Conservation (phyloP, 2,329 filamentous ascomycete genomes). For the Ilyonectria sp. region DNA sequence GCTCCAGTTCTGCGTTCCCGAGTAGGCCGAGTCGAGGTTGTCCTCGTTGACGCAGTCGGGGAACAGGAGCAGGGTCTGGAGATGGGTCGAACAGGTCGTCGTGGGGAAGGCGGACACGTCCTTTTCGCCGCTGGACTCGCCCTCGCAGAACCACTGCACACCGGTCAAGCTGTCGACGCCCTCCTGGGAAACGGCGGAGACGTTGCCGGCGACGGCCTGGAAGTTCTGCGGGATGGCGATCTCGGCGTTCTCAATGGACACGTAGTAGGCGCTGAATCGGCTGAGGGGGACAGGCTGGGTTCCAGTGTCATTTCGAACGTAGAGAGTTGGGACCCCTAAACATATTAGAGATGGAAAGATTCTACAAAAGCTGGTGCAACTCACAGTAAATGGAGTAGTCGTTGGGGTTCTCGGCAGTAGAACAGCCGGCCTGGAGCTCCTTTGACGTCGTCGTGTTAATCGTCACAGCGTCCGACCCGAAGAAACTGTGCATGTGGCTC, state of each 20-base stretch:
- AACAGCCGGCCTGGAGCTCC: conserved; percentile 59
- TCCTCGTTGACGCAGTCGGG: conserved; percentile 43
- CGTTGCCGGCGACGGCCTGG: conserved; percentile 58
- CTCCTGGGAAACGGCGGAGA: conserved; percentile 34
- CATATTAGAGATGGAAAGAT: neutral
- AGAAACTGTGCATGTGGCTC: conserved; percentile 55
- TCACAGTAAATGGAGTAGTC: conserved; percentile 61
- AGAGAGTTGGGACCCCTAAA: conserved; percentile 56
- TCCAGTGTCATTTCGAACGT: conserved; percentile 46
- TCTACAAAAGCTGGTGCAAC: neutral
- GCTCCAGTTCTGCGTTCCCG: conserved; percentile 29
- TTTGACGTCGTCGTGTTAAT: conserved; percentile 48
- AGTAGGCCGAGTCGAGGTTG: conserved; percentile 42
- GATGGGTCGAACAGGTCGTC: conserved; percentile 37
- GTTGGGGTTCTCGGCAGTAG: conserved; percentile 62
- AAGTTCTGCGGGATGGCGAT: conserved; percentile 61
- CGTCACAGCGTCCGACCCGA: conserved; percentile 52
- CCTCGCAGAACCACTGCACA: conserved; percentile 53
- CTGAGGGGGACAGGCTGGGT: conserved; percentile 50
- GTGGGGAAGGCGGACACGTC: conserved; percentile 49
- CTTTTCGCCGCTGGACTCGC: conserved; percentile 33
- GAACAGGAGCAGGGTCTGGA: conserved; percentile 46
- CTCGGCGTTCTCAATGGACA: conserved; percentile 56
- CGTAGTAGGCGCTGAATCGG: conserved; percentile 64
- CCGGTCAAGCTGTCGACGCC: conserved; percentile 46